Conservation (phyloP, 164 flowering plant genomes). For the Magnolia officinalis region DNA sequence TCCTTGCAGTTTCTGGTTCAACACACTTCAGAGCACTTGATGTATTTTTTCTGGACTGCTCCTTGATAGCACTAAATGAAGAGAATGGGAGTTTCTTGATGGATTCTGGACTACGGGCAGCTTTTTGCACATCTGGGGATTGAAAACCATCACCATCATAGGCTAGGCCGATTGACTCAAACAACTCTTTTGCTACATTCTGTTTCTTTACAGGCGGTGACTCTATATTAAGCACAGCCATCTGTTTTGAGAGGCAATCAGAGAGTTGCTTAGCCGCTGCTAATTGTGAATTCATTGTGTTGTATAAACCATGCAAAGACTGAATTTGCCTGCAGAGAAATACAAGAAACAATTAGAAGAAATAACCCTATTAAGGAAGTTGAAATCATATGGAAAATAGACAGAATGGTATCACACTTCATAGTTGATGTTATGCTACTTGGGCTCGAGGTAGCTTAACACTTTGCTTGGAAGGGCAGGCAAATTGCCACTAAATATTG, state of each 20-base stretch:
- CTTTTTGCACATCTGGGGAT: slow-evolving; percentile 45
- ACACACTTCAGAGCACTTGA: slow-evolving; percentile 35
- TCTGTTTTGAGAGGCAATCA: slow-evolving; percentile 81
- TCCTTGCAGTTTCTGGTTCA: slow-evolving; percentile 79
- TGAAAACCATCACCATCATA: slow-evolving; percentile 52
- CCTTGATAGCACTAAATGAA: slow-evolving; percentile 36
- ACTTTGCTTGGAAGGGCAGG: too few relatives aligned
- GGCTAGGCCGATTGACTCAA: slow-evolving; percentile 79
- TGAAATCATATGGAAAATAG: too few relatives aligned
- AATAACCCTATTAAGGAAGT: too few relatives aligned
- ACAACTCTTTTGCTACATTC: slow-evolving; percentile 61
- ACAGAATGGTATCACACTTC: too few relatives aligned
- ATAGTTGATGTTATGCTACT: too few relatives aligned
- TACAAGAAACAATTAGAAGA: not conserved
- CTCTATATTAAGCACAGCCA: slow-evolving; percentile 60
- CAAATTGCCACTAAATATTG: too few relatives aligned
- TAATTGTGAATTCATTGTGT: slow-evolving; percentile 71
- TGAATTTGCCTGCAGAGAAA: slow-evolving; percentile 50
- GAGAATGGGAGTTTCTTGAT: slow-evolving; percentile 27
- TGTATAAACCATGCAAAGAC: slow-evolving; percentile 65
- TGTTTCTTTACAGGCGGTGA: slow-evolving; percentile 44
- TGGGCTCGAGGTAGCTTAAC: too few relatives aligned
- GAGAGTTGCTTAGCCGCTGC: slow-evolving; percentile 82
- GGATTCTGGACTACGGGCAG: slow-evolving; percentile 24
- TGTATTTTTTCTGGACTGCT: slow-evolving; percentile 36